These are phyloP conservation scores for Metschnikowia noctiluminum DNA, from an alignment of 805 yeast species.

Conservation along the genomic window DNA sequence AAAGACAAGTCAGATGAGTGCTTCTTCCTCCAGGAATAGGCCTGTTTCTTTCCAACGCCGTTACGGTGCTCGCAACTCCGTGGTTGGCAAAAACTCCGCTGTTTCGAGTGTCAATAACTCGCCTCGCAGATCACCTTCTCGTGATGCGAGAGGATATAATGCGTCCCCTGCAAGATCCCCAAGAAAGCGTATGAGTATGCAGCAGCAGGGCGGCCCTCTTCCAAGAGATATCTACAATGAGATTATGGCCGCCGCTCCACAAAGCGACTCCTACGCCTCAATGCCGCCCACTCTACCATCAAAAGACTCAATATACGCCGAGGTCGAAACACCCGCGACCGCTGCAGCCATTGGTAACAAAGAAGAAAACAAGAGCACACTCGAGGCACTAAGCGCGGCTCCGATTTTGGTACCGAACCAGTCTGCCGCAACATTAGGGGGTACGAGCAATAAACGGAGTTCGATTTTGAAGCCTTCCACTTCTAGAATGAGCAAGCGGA, in stretches of 20 bases:
- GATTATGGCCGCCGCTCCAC: constrained; percentile 26
- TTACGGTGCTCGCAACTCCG: constrained; percentile 23
- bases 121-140: constrained; percentile 23
- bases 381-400: constrained; percentile 25
- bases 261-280: constrained; percentile 17
- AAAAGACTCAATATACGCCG: constrained; percentile 28
- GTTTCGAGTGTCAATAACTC: constrained; percentile 34
- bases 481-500: constrained; percentile 31
- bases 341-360: constrained; percentile 3
- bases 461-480: constrained; percentile 16
- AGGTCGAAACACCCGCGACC: constrained; percentile 11
- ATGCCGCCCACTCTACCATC: constrained; percentile 43
- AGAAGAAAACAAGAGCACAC: constrained; percentile 20
- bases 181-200: constrained; percentile 15
- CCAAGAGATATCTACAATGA: constrained; percentile 45
- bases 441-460: constrained; percentile 22
- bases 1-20: constrained; percentile 32
- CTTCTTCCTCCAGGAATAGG: constrained; percentile 30
- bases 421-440: neutral
- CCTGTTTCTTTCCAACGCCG: constrained; percentile 44
- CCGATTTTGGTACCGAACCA: constrained; percentile 19
- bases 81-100: constrained; percentile 24
- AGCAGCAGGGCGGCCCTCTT: constrained; percentile 26
- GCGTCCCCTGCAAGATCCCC: constrained; percentile 22
- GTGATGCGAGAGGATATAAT: constrained; percentile 7